Base-by-base conservation (phyloP, 148 eudicot genomes). In the Cornus suecica region DNA sequence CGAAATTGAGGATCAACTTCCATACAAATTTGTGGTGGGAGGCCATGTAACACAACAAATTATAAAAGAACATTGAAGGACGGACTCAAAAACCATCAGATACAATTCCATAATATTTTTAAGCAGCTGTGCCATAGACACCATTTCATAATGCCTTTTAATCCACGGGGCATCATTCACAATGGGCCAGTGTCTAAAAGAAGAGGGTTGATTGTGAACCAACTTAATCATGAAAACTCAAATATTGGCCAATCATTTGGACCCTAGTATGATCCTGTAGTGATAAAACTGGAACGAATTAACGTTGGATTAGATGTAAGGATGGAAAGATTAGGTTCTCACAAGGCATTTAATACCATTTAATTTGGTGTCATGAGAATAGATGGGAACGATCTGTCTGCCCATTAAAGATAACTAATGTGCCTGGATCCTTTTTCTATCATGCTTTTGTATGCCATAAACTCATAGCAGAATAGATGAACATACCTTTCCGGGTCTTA, bases 401-500 rank as follows among this genome's bases (percentile, higher is more conserved):
- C 41, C 29, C n/a, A 48, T 48, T 48, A 11, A 48, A 1, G 20
- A 72, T 51, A 20, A 41, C 30, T 18, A 1, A 32, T 16, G 52
- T 3, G 41, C 68, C 48, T 34, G 15, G 26, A 68, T 32, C 18
- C 2, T 68, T 66, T 31, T 5, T 66, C 11, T 37, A 15, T 11
- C 31, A 26, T 26, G 16, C 30, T 15, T 20, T 66, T 68, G n/a
- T 37, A 68, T 26, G 7, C n/a, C n/a, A n/a, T n/a, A n/a, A n/a
- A n/a, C n/a, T 48, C 11, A 23, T 62, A 14, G 67, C 54, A 34
- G 68, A 18, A n/a, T 66, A 52, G 16, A 81, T 77, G 54, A 18
- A 60, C 72, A 58, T 79, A 91, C 98, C 94, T 90, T 84, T 68
- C 98, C 97, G 51, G 97, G 98, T 77, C 81, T 84, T 81, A 94